Base-by-base conservation (phyloP, 2,329 filamentous ascomycete species). In the Fusarium secorum region DNA sequence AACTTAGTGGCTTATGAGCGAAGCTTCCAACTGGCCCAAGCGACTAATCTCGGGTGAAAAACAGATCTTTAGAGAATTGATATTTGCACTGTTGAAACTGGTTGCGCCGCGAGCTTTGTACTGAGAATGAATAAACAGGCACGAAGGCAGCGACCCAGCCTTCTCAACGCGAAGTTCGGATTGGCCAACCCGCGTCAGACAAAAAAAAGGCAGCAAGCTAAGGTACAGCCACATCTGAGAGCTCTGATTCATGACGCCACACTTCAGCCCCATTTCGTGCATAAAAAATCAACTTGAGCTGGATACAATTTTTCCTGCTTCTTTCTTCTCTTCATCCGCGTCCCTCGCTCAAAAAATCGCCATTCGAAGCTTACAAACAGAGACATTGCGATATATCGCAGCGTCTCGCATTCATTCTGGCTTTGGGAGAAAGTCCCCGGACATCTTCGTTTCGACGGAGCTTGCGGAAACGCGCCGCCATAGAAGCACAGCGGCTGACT, bases 371-470 rank as follows among this genome's bases (percentile, higher is more conserved):
- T 94, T 84, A 94, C 93, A 91, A 85, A 97, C 93, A 91, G 93
- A 92, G 86, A 88, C 79, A 58, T 66, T 67, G 64, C 55, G 55
- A 48, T 67, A 39, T 35, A 53, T 63, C 59, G 68, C 72, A 76
- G 76, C 77, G 74, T 81, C 74, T 83, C 61, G 18, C 22, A 49
- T 80, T 77, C 24, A 49, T 49, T 59, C 46, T 71, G 30, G 95
- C 95, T 98, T 98, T 96, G 94, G 95, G 95, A 97, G 95, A 98
- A 98, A 98, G 95, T 98, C 95, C 95, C 95, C 95, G 95, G 95
- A 98, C 95, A 88, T 87, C 87, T 84, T 70, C 54, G 69, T 72
- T 82, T 79, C 74, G 63, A 72, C 75, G 60, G 78, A 79, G 78
- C 77, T 78, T 88, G 95, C 94, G 93, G 94, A 97, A 97, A 98